These are phyloP conservation scores for Aspergillus quadricinctus DNA, from an alignment of 2,329 filamentous ascomycete species.

Conservation along the genomic window DNA sequence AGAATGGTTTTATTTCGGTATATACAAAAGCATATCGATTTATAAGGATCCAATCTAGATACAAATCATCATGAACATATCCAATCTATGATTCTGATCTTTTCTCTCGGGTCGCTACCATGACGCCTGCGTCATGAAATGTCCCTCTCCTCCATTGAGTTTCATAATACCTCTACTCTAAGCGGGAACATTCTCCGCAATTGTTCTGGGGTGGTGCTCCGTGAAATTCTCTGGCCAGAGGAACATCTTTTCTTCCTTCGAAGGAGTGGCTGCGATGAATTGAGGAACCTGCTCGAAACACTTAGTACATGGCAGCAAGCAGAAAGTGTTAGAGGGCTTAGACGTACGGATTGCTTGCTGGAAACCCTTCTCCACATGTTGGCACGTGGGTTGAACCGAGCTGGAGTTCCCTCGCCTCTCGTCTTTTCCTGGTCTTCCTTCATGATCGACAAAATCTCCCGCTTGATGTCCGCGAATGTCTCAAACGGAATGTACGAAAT, in stretches of 20 bases:
- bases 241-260: conserved; percentile 58
- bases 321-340: conserved; percentile 16
- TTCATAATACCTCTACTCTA: not conserved
- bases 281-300: conserved; percentile 36
- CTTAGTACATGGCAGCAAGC: conserved; percentile 13
- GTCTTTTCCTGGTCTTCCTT: conserved; percentile 60
- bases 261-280: conserved; percentile 50
- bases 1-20: not conserved
- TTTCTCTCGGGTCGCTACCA: not conserved
- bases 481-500: conserved; percentile 61
- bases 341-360: conserved; percentile 51
- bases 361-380: conserved; percentile 64
- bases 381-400: conserved; percentile 62
- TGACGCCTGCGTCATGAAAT: not conserved
- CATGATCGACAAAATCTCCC: conserved; percentile 54
- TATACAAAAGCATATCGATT: not conserved
- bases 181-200: conserved; percentile 9
- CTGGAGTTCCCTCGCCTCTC: conserved; percentile 55
- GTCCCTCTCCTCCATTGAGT: too few relatives aligned
- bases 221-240: conserved; percentile 59
- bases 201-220: conserved; percentile 35
- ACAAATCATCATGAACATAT: not conserved
- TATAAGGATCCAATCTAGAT: not conserved
- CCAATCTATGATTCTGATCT: not conserved
- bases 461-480: conserved; percentile 63